These are phyloP conservation scores for Nakaseomyces glabratus DNA, from an alignment of 1,139 yeast genomes.

Conservation along the genomic window DNA sequence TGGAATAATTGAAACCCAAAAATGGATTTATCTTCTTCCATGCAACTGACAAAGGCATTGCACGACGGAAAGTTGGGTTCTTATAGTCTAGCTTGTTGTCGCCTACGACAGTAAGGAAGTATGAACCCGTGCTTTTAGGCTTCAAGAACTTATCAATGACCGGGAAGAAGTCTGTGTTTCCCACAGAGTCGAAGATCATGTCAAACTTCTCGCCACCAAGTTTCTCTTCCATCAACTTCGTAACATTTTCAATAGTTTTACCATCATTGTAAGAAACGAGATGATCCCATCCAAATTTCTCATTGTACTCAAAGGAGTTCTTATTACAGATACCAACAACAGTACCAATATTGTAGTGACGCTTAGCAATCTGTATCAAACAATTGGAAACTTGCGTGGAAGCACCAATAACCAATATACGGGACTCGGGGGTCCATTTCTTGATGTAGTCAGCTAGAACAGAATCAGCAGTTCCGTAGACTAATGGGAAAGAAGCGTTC, in stretches of 20 bases:
- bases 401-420: slow-evolving; percentile 28
- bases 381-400: slow-evolving; percentile 27
- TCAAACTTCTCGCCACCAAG: slow-evolving; percentile 37
- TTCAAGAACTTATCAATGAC: slow-evolving; percentile 34
- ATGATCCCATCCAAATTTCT: slow-evolving; percentile 43
- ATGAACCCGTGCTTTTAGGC: slow-evolving; percentile 35
- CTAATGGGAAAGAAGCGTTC: slow-evolving; percentile 26
- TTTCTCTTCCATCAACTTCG: slow-evolving; percentile 29
- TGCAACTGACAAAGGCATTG: slow-evolving; percentile 5
- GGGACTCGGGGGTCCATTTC: slow-evolving; percentile 18
- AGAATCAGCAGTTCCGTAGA: slow-evolving; percentile 26
- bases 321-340: slow-evolving; percentile 40
- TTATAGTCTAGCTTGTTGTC: slow-evolving; percentile 33
- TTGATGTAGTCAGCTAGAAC: slow-evolving; percentile 17
- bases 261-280: slow-evolving; percentile 43
- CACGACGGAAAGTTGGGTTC: slow-evolving; percentile 6
- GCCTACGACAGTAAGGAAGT: slow-evolving; percentile 46
- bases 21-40: slow-evolving; percentile 32
- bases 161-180: slow-evolving; percentile 35
- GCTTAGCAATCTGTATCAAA: slow-evolving; percentile 27
- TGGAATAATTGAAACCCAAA: slow-evolving; percentile 32
- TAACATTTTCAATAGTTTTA: slow-evolving; percentile 29
- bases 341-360: slow-evolving; percentile 22
- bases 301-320: slow-evolving; percentile 36
- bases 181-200: slow-evolving; percentile 41